Evolutionary conservation across 1,284 basidiomycete species (phyloP).

Genomic region (Apiotrichum akiyoshidainum): DNA sequence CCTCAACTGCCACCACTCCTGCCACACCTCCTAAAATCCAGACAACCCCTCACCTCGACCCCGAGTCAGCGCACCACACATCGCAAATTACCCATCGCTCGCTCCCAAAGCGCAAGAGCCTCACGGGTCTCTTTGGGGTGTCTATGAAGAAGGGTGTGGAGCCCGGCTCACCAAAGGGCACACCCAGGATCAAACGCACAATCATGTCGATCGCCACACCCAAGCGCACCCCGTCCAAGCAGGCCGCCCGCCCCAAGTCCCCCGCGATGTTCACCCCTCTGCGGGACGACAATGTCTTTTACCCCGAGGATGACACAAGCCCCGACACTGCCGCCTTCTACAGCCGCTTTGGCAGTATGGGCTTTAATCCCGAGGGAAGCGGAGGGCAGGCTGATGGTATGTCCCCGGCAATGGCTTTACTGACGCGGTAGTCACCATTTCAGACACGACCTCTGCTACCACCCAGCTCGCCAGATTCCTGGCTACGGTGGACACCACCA

Average conservation of each 20-base stretch:
- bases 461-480: constrained; percentile 34
- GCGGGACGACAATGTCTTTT: background rate
- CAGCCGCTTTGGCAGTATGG: constrained; percentile 6
- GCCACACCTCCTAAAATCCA: background rate
- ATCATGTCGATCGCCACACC: constrained; percentile 4
- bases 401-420: constrained; percentile 2
- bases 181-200: constrained; percentile 4
- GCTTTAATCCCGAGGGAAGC: constrained; percentile 5
- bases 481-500: constrained; percentile 24
- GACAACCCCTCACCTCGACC: background rate
- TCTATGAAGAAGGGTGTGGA: constrained; percentile 27
- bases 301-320: background rate
- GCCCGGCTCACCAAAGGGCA: constrained; percentile 12
- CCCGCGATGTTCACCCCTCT: background rate
- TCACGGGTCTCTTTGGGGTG: constrained; percentile 39
- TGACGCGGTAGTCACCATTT: constrained; percentile 19
- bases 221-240: too few relatives aligned
- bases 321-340: constrained; percentile 12
- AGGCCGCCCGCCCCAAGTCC: too few relatives aligned
- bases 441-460: constrained; percentile 36
- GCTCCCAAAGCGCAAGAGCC: constrained; percentile 43
- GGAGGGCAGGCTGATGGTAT: constrained; percentile 5
- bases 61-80: background rate
- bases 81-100: background rate
- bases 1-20: constrained; percentile 16